Conservation (phyloP, 768 basidiomycete species). For the Clathrus columnatus region DNA sequence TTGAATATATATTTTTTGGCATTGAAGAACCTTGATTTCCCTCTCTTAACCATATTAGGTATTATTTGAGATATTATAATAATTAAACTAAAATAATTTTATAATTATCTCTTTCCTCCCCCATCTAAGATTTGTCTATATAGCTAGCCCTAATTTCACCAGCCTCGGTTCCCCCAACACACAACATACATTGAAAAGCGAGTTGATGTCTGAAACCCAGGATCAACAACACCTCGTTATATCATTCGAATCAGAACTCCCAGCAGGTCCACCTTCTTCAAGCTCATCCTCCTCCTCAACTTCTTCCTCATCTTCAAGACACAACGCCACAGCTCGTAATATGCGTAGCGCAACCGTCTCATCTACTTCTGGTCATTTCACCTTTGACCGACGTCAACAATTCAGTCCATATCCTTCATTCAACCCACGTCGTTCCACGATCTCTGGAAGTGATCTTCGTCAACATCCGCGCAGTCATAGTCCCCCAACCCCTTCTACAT, state of each 20-base stretch:
- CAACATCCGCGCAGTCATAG: background rate
- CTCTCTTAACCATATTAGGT: background rate
- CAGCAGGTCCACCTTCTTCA: background rate
- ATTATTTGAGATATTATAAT: background rate
- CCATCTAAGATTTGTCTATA: no score
- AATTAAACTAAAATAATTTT: background rate
- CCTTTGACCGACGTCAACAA: background rate
- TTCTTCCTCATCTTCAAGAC: background rate
- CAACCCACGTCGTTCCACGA: background rate
- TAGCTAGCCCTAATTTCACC: background rate
- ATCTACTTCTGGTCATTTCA: background rate
- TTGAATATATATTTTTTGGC: background rate
- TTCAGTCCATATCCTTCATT: background rate
- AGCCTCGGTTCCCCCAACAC: background rate
- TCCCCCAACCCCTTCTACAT: background rate
- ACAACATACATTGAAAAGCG: background rate
- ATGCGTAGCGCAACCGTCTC: background rate
- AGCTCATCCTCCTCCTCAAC: no score
- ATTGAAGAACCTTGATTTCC: background rate
- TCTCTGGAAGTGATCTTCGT: background rate
- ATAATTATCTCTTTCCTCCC: no score
- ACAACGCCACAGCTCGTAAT: background rate
- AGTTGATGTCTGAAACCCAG: background rate
- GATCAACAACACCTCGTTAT: background rate
- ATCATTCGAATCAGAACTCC: background rate